phyloP scores from a whole-genome alignment of 2,329 filamentous ascomycete species.

The Colletotrichum tanaceti region DNA sequence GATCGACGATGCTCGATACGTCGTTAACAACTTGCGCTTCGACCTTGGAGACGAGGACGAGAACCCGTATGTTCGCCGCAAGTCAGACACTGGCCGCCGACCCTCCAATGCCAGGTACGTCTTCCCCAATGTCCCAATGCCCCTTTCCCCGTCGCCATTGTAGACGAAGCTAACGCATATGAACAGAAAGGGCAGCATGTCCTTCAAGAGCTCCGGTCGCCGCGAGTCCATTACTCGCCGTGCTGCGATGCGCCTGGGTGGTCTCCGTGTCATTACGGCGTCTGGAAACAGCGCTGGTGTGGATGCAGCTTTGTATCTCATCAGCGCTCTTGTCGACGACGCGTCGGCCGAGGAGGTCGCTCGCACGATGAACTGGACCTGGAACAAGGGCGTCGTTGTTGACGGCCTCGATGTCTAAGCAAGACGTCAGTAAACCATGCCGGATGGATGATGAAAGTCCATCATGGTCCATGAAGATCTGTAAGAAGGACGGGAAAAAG shows the following conservation, averaged over 20 bases:
- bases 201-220: slow-evolving; percentile 80
- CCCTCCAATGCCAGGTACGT: slow-evolving; percentile 71
- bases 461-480: slow-evolving; percentile 39
- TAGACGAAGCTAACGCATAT: slow-evolving; percentile 15
- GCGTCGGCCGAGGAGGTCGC: slow-evolving; percentile 81
- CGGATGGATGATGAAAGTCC: slow-evolving; percentile 38
- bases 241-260: slow-evolving; percentile 77
- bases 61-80: slow-evolving; percentile 84
- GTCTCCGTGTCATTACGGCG: slow-evolving; percentile 80
- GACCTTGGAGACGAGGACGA: slow-evolving; percentile 84
- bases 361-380: slow-evolving; percentile 81
- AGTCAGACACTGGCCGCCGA: slow-evolving; percentile 72
- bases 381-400: slow-evolving; percentile 87
- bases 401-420: slow-evolving; percentile 84
- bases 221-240: slow-evolving; percentile 85
- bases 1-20: slow-evolving; percentile 82
- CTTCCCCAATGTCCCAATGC: neutral
- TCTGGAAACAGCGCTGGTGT: slow-evolving; percentile 84
- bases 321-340: slow-evolving; percentile 83
- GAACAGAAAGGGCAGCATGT: slow-evolving; percentile 82
- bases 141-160: neutral
- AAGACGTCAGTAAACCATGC: slow-evolving; percentile 38
- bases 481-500: slow-evolving; percentile 41
- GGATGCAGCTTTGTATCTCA: slow-evolving; percentile 86
- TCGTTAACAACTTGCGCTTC: slow-evolving; percentile 92